Base-by-base conservation (phyloP, 305 asterid genomes). In the Solanum hybrid region DNA sequence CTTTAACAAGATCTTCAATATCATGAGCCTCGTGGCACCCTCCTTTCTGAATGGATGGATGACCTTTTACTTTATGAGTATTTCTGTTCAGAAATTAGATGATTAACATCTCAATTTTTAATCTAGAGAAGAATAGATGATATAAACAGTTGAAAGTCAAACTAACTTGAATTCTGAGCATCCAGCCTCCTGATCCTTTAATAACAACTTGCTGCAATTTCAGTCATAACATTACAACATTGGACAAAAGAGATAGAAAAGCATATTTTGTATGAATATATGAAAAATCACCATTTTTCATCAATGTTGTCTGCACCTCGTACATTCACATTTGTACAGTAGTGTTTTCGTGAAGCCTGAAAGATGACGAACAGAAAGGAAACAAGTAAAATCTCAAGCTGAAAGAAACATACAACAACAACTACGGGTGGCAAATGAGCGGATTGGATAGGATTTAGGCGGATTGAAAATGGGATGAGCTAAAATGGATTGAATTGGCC, bases 1-100 rank as follows among this genome's bases (percentile, higher is more conserved):
- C 89, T 92, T 94, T 97, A 88, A 97, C 98, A 90, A 97, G 99
- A 92, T 97, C 99, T 94, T 97, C 99, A 89, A 97, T 97, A 92
- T 96, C 99, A 90, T 97, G 97, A 89, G 93, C 98, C 94, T 96
- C 98, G 29, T 95, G 97, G 90, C 98, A 93, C 90, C 99, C 99
- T 89, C 99, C 99, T 94, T 93, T 97, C 86, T 94, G 96, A 86
- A 97, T 94, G 89, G 99, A 96, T 78, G 98, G 97, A 85, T 97
- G 98, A 80, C 95, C 94, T 93, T 90, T 95, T 92, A 97, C 98
- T 93, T 95, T 96, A 87, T 95, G 94, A 66, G 88, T 94, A 92
- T 95, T 94, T 92, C 99, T 97, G 94, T 86, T 84, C 19, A 78
- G 89, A 88, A 56, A 88, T 89, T 45, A 90, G 60, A n/a, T 38